Evolutionary conservation across 352 stramenopile species (phyloP).

Genomic region (Pythium volutum): DNA sequence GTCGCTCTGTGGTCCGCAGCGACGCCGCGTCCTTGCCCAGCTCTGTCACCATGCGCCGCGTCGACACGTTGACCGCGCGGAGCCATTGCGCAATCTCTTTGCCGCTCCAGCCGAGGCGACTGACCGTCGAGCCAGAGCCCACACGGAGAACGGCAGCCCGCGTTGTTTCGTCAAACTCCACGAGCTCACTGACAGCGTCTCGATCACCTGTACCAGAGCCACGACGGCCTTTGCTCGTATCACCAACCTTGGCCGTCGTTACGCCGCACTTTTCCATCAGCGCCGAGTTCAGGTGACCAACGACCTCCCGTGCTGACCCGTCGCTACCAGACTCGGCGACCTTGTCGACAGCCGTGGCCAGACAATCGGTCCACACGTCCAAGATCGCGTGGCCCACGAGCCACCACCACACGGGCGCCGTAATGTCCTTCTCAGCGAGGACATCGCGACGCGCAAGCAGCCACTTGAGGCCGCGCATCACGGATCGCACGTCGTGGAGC

Average conservation of each 20-base stretch:
- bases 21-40: conserved; percentile 1
- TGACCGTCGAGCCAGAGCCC: background rate
- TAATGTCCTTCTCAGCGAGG: background rate
- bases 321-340: background rate
- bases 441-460: conserved; percentile 8
- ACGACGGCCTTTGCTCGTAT: background rate
- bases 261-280: conserved; percentile 4
- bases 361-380: conserved; percentile 14
- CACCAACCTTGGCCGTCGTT: background rate
- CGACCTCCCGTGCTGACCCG: background rate
- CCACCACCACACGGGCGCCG: conserved; percentile 19
- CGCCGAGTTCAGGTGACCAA: background rate
- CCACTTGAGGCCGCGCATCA: conserved; percentile 11
- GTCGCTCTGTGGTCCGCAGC: conserved; percentile 12
- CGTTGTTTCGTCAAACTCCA: background rate
- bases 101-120: conserved; percentile 17
- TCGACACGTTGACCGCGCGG: conserved; percentile 33
- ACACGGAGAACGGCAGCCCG: background rate
- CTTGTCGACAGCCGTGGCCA: background rate
- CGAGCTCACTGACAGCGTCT: background rate
- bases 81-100: conserved; percentile 24
- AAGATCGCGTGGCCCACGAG: conserved; percentile 5
- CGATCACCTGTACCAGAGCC: background rate
- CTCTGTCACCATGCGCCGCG: conserved; percentile 24
- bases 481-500: background rate